Evolutionary conservation across 2,329 filamentous ascomycete species (phyloP), one percentile per base, ranked within the genome.

Genomic region (Kalmusia sp.): DNA sequence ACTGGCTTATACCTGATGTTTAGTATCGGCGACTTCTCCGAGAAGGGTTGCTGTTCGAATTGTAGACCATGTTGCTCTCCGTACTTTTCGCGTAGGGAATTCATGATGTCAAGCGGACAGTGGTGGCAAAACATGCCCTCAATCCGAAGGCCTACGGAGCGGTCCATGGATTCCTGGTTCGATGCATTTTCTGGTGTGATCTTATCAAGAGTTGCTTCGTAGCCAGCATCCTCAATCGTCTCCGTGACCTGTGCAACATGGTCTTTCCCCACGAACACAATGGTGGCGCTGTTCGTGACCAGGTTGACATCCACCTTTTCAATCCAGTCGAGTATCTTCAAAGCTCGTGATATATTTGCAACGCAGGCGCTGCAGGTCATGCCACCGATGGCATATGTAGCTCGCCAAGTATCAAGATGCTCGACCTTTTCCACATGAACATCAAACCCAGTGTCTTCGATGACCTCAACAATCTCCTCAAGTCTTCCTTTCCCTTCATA

Each of bases 1-100:
- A 83, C 71, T 0, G 93, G 91, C 0, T 78, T 78, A 66, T 97
- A 97, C 3, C 77, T 82, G 48, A 96, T 69, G 61, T 82, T 87
- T 37, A 96, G 66, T 25, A 92, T 83, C 0, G 92, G 90, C 17
- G 59, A 57, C 15, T 83, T 79, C 30, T 87, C 75, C 22, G 84
- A 74, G 1, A 86, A 86, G 1, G 86, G 82, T 15, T 78, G 73
- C 24, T 78, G 77, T 33, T 86, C 70, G 12, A 92, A 75, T 3
- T 79, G 74, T 1, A 91, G 70, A 4, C 1, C 75, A 48, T 51
- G 43, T 8, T 51, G 51, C 6, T 74, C 61, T 12, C 71, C 69
- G 59, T 88, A 84, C 2, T 80, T 77, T 9, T 70, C 68, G 4
- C 76, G 76, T 12, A 92, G 72, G 2, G 79, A 82, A 30, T 77